phyloP scores from a whole-genome alignment of 1,139 yeast genomes.

The Pichia sp. region DNA sequence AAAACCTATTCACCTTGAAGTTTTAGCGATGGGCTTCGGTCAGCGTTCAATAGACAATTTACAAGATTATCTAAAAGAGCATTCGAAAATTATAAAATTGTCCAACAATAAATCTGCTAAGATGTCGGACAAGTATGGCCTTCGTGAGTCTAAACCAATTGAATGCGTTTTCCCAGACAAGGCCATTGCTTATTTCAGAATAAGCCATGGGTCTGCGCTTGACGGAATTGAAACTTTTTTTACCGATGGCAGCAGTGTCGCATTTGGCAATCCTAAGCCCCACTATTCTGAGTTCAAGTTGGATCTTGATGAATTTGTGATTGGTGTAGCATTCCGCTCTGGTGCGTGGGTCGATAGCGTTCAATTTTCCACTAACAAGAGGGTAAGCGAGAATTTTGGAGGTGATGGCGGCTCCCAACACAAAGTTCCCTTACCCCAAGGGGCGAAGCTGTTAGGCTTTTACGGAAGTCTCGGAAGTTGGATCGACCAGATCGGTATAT shows the following conservation, averaged over 20 bases:
- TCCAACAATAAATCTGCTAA: conserved; percentile 20
- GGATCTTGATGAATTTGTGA: conserved; percentile 53
- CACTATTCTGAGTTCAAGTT: conserved; percentile 56
- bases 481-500: conserved; percentile 71
- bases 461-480: conserved; percentile 64
- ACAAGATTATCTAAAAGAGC: conserved; percentile 31
- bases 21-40: conserved; percentile 45
- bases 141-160: conserved; percentile 24
- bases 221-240: conserved; percentile 61
- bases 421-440: conserved; percentile 57
- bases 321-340: conserved; percentile 59
- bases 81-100: conserved; percentile 18
- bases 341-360: conserved; percentile 92
- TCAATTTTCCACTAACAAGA: conserved; percentile 55
- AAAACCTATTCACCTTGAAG: conserved; percentile 45
- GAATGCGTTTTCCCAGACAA: conserved; percentile 25
- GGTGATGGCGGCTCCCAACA: conserved; percentile 68
- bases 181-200: conserved; percentile 46
- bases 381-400: conserved; percentile 54
- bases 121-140: conserved; percentile 26
- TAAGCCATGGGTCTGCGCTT: conserved; percentile 69
- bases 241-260: conserved; percentile 21
- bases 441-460: conserved; percentile 58
- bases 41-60: conserved; percentile 41
- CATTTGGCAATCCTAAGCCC: conserved; percentile 61